Evolutionary conservation across 2,329 filamentous ascomycete species (phyloP), one percentile per base, ranked within the genome.

Genomic region (Cercospora zeae-maydis): DNA sequence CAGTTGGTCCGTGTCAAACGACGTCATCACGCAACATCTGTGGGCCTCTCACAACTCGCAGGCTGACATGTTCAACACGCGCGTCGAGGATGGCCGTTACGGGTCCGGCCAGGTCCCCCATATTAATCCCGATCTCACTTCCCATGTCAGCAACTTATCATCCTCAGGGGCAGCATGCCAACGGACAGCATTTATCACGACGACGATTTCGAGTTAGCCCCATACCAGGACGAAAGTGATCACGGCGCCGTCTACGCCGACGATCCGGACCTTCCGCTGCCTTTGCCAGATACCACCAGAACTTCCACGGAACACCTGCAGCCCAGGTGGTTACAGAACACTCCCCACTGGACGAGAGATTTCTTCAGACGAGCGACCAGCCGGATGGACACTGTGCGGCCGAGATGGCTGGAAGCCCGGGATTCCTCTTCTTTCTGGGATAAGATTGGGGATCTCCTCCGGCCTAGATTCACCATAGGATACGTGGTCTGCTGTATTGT

Each of bases 201-300:
- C 52, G 65, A 64, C 30, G 62, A 67, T 33, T 52, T 67, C 19
- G 66, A 67, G 36, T 51, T 67, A 49, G 59, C 56, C 30, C 63
- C 58, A 31, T 62, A 62, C 53, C 63, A 64, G 14, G 55, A 67
- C 49, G 65, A 65, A 19, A 33, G 24, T 19, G 47, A 3, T 19
- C 21, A 24, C 24, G 24, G 30, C 19, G 27, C 47, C 42, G 33
- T 42, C 19, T 56, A 42, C 34, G n/a, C 30, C 27, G 65, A 65
- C 13, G 66, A 67, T 49, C 63, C 66, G 31, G 66, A 67, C 36
- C 58, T 53, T 24, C 58, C 65, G 8, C 33, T 67, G 7, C 63
- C 63, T 36, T 30, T 52, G 27, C 53, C 63, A 13, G 30, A 52
- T 21, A n/a, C n/a, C 31, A 16, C 30, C 9, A 51, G 47, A 51